Evolutionary conservation across 2,329 filamentous ascomycete species (phyloP).

Genomic region (Hymenoscyphus fructigenus): DNA sequence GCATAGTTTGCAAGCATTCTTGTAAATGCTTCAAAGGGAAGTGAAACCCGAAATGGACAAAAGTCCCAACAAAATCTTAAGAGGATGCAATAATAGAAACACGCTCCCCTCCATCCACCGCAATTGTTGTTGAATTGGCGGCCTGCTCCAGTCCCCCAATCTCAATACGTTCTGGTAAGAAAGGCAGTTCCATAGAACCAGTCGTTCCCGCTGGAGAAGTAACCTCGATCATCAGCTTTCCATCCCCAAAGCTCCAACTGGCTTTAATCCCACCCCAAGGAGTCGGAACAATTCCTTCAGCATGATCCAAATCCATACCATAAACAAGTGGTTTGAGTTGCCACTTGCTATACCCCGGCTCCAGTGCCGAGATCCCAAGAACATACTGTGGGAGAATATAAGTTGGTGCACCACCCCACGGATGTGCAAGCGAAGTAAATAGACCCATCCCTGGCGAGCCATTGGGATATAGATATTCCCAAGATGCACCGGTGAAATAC

Average conservation of each 20-base stretch:
- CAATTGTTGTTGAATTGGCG: neutral
- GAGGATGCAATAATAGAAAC: neutral
- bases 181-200: neutral
- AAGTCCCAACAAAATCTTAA: neutral
- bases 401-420: conserved; percentile 47
- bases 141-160: too few species aligned
- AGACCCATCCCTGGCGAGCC: conserved; percentile 42
- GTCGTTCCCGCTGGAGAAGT: neutral
- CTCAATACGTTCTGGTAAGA: neutral
- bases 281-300: neutral
- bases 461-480: conserved; percentile 45
- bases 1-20: too few species aligned
- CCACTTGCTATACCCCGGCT: neutral
- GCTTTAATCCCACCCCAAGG: neutral
- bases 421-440: conserved; percentile 45
- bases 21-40: too few species aligned
- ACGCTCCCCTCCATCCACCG: neutral
- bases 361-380: conserved; percentile 21
- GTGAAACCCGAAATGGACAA: too few species aligned
- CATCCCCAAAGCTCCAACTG: neutral
- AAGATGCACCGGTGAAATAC: conserved; percentile 42
- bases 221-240: neutral
- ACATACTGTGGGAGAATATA: conserved; percentile 44
- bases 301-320: neutral
- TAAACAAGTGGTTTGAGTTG: conserved; percentile 1